Percentiles rank a stretch among this genome's conserved stretches.
phyloP scores from a whole-genome alignment of 495 filamentous ascomycete species.

The Saxophila tyrrhenica region DNA sequence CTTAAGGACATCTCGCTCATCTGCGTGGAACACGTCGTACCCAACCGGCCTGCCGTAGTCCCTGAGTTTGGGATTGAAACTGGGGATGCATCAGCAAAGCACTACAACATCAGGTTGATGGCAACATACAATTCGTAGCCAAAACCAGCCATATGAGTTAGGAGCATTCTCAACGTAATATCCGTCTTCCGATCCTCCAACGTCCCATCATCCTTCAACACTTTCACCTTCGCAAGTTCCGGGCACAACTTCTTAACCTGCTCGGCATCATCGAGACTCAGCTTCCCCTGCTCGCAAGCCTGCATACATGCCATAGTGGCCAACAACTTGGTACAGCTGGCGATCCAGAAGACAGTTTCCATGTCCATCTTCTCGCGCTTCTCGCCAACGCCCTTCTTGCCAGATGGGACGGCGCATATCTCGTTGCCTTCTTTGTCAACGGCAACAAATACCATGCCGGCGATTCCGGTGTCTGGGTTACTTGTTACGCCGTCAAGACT shows the following conservation, averaged over 20 bases:
- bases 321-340: constrained; percentile 42
- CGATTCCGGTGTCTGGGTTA: constrained; percentile 32
- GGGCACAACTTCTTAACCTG: constrained; percentile 38
- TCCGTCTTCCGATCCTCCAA: constrained; percentile 39
- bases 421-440: constrained; percentile 39
- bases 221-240: constrained; percentile 40
- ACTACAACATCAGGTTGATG: not conserved
- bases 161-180: constrained; percentile 52
- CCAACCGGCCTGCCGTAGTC: constrained; percentile 38
- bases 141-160: constrained; percentile 44
- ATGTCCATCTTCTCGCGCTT: constrained; percentile 35
- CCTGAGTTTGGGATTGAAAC: constrained; percentile 39
- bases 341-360: constrained; percentile 43
- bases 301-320: constrained; percentile 49
- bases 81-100: not conserved
- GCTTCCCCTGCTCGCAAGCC: constrained; percentile 43
- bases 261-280: constrained; percentile 42
- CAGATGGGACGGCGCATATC: constrained; percentile 38
- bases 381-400: constrained; percentile 31
- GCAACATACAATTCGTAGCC: constrained; percentile 20
- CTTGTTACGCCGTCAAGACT: constrained; percentile 19
- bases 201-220: constrained; percentile 37
- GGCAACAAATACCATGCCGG: constrained; percentile 38
- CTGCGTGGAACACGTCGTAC: constrained; percentile 43
- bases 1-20: constrained; percentile 31